Evolutionary conservation across 495 filamentous ascomycete species (phyloP), one percentile per base, ranked within the genome.

Genomic region (Tirmania nivea): DNA sequence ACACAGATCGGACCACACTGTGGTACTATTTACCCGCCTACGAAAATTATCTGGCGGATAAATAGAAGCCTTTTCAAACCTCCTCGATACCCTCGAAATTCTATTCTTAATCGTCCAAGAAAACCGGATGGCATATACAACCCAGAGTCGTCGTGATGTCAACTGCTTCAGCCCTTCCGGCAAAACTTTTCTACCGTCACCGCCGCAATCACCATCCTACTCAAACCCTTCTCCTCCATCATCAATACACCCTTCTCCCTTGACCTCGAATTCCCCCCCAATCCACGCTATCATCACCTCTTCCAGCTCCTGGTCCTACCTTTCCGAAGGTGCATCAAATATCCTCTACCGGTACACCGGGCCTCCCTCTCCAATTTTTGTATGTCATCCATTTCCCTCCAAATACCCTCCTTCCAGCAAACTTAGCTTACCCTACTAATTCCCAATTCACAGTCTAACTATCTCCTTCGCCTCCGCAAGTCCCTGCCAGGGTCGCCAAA

Each of bases 311-410:
- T 64, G 62, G 62, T 54, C 59, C 31, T 64, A 64, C 58, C 62
- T 64, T 36, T 39, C 50, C 21, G 78, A 81, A 61, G 78, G 78
- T n/a, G 77, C 76, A 48, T 76, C 77, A 50, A 80, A 82, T 62
- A 68, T 78, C 59, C 73, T 82, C 57, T 82, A 77, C 61, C 70
- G 73, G 35, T 74, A 78, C 55, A 65, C 63, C 49, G 59, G 67
- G 20, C 63, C 63, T 39, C 59, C 64, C 37, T 58, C 58, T 48
- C 59, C 57, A 31, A 7, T 31, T 31, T 31, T 31, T 31, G 25
- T 31, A 31, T 31, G 25, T 5, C 54, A 55, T n/a, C n/a, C n/a
- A n/a, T n/a, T n/a, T n/a, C n/a, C 66, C 51, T 56, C 55, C 39
- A n/a, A n/a, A n/a, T n/a, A n/a, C 63, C 62, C 34, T 63, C 62